These are phyloP conservation scores for Babesia bigemina DNA, from an alignment of 169 alveolate genomes.

Conservation along the genomic window DNA sequence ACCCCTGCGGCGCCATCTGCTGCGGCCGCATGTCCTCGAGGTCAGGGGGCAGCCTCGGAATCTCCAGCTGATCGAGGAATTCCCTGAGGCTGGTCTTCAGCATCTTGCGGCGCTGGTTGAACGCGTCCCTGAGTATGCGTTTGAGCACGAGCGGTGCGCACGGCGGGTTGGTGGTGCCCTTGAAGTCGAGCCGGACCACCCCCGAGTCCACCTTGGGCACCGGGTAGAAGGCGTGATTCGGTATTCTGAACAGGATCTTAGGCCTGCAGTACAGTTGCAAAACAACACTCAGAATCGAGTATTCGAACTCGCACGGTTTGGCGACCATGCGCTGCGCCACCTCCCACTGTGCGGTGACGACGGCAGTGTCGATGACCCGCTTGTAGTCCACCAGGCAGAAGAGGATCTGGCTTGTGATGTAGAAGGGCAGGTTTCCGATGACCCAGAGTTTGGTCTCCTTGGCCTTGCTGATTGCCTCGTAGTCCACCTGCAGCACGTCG, in stretches of 20 bases:
- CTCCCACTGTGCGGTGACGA: constrained; percentile 82
- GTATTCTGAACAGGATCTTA: constrained; percentile 74
- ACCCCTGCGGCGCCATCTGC: constrained; percentile 69
- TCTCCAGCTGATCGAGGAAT: constrained; percentile 51
- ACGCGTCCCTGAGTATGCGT: constrained; percentile 63
- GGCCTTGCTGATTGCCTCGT: constrained; percentile 68
- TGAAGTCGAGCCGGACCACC: constrained; percentile 69
- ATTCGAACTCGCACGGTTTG: constrained; percentile 60
- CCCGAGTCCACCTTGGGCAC: constrained; percentile 81
- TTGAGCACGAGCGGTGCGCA: constrained; percentile 72
- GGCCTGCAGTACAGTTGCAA: constrained; percentile 70
- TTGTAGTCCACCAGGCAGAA: constrained; percentile 80
- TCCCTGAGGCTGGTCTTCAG: constrained; percentile 70
- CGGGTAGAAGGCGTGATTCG: constrained; percentile 79
- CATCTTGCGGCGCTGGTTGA: constrained; percentile 73
- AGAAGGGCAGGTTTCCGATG: constrained; percentile 83
- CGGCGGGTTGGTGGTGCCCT: constrained; percentile 10
- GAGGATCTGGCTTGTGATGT: constrained; percentile 83
- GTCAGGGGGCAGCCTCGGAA: constrained; percentile 52
- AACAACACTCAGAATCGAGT: constrained; percentile 77
- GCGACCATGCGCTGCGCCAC: constrained; percentile 81
- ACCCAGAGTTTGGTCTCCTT: constrained; percentile 72
- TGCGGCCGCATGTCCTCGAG: constrained; percentile 72
- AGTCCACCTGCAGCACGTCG: constrained; percentile 84
- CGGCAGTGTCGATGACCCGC: constrained; percentile 77